A percentile compares a stretch with the other conserved stretches of the same genome.
Evolutionary conservation across 108 stramenopile species (phyloP).

Genomic region (Nitzschia sp.): DNA sequence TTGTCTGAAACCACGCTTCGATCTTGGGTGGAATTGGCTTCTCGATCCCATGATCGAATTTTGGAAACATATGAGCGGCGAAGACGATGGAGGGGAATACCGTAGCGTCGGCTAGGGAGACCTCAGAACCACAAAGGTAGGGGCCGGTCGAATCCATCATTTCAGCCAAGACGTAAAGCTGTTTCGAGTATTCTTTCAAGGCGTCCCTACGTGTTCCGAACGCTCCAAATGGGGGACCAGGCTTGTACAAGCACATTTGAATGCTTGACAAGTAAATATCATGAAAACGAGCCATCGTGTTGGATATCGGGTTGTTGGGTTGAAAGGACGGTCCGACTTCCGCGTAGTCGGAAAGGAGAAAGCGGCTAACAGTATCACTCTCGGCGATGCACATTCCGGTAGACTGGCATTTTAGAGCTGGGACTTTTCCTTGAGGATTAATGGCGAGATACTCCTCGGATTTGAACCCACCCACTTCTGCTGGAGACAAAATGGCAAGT

Average conservation of each 20-base stretch:
- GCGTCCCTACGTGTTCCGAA: conserved; percentile 84
- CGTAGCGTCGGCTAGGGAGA: conserved; percentile 93
- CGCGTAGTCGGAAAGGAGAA: conserved; percentile 69
- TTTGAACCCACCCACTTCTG: conserved; percentile 84
- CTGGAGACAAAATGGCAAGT: conserved; percentile 69
- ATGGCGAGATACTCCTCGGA: conserved; percentile 73
- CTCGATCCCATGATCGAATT: conserved; percentile 65
- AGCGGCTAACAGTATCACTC: conserved; percentile 88
- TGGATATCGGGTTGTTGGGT: conserved; percentile 80
- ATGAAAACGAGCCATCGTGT: conserved; percentile 86
- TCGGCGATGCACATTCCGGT: conserved; percentile 62
- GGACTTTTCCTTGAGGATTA: conserved; percentile 94
- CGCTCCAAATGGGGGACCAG: conserved; percentile 77
- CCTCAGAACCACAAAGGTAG: conserved; percentile 88
- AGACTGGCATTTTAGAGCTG: conserved; percentile 51
- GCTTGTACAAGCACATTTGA: conserved; percentile 91
- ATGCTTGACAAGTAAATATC: conserved; percentile 93
- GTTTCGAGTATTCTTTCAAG: conserved; percentile 67
- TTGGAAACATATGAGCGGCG: conserved; percentile 88
- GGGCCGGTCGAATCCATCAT: conserved; percentile 34
- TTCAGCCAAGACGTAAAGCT: conserved; percentile 72
- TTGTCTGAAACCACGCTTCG: conserved; percentile 56
- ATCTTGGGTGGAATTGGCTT: conserved; percentile 57
- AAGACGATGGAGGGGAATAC: conserved; percentile 89
- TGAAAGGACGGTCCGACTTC: conserved; percentile 79